phyloP scores from a whole-genome alignment of 2,329 filamentous ascomycete genomes.

The Rosellinia necatrix region DNA sequence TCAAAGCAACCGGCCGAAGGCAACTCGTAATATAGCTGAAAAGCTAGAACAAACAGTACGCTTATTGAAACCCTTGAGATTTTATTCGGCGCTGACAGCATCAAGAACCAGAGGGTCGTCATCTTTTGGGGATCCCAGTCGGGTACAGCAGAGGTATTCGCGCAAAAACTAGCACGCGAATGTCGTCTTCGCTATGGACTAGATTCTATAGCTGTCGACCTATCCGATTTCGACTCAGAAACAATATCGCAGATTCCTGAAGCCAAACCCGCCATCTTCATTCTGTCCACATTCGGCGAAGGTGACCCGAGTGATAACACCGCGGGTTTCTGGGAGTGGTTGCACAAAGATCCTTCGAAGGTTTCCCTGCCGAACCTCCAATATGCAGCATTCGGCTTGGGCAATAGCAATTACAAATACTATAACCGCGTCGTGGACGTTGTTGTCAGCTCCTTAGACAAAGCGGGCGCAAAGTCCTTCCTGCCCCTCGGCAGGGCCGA shows the following conservation, averaged over 20 bases:
- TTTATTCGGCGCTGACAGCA: background rate
- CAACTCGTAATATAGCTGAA: constrained; percentile 1
- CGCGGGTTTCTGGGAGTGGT: background rate
- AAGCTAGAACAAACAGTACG: background rate
- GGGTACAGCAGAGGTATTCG: background rate
- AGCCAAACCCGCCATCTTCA: background rate
- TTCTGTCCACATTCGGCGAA: constrained; percentile 1
- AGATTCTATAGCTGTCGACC: background rate
- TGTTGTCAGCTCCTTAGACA: background rate
- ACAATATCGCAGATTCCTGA: background rate
- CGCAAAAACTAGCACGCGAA: constrained; percentile 3
- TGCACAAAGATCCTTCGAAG: background rate
- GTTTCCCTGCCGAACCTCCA: background rate
- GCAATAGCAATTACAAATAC: constrained; percentile 5
- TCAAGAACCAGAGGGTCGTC: background rate
- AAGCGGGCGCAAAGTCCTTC: background rate
- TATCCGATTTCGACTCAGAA: background rate
- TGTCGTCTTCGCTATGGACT: constrained; percentile 1
- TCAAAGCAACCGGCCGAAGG: background rate
- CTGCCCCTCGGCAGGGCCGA: background rate
- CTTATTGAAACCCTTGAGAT: background rate
- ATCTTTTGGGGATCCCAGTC: constrained; percentile 11
- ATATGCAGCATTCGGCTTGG: constrained; percentile 1
- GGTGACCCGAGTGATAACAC: constrained; percentile 1
- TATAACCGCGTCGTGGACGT: constrained; percentile 1